Conservation (phyloP, 2,329 filamentous ascomycete genomes). For the Bertia moriformis region DNA sequence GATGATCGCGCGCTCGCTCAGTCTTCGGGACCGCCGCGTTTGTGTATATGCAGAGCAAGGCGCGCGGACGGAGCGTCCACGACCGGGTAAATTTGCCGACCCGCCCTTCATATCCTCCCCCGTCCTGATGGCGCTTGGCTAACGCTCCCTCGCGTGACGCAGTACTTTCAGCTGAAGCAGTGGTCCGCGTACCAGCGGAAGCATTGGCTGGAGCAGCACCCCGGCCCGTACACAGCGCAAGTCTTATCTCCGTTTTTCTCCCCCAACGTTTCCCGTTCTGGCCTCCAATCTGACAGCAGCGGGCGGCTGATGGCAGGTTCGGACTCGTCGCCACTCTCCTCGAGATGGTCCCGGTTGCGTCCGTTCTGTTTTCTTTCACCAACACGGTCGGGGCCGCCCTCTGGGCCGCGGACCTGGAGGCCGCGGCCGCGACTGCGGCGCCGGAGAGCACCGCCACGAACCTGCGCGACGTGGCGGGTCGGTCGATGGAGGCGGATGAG, state of each 20-base stretch:
- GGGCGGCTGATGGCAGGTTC: slow-evolving; percentile 45
- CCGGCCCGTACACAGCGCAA: slow-evolving; percentile 69
- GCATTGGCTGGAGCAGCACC: slow-evolving; percentile 55
- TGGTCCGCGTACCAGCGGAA: slow-evolving; percentile 55
- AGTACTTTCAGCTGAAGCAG: slow-evolving; percentile 86
- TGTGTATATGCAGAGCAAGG: slow-evolving; percentile 57
- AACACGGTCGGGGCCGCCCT: slow-evolving; percentile 87
- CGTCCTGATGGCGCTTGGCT: neutral
- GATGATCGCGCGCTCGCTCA: slow-evolving; percentile 2
- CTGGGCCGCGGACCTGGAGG: slow-evolving; percentile 86
- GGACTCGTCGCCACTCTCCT: slow-evolving; percentile 61
- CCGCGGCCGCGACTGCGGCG: no score
- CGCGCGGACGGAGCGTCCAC: slow-evolving; percentile 32
- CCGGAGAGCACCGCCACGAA: no score
- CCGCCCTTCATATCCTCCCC: no score
- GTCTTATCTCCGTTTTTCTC: slow-evolving; percentile 14
- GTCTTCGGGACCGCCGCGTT: slow-evolving; percentile 74
- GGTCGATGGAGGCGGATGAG: no score
- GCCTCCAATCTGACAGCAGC: slow-evolving; percentile 2
- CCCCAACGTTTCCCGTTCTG: no score
- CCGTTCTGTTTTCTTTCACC: slow-evolving; percentile 76
- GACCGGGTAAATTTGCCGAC: slow-evolving; percentile 32
- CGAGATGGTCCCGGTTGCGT: slow-evolving; percentile 71
- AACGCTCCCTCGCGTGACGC: slow-evolving; percentile 2
- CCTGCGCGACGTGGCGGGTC: no score